Evolutionary conservation across 1,139 yeast species (phyloP).

Genomic region (Oligophagozyma castellii): DNA sequence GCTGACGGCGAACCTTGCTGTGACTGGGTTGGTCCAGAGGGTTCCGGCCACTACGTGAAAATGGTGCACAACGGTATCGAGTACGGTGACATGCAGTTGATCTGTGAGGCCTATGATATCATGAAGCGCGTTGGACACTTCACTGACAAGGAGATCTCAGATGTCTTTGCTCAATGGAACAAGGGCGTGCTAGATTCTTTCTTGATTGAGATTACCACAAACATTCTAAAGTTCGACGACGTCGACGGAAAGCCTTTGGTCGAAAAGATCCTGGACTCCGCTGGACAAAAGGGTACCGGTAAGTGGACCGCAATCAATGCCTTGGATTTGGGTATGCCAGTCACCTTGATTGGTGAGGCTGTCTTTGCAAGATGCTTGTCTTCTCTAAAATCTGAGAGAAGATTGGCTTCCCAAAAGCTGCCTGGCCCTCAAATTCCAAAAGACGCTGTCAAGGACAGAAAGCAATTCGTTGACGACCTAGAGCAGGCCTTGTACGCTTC

Average conservation of each 20-base stretch:
- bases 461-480: constrained; percentile 78
- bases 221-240: constrained; percentile 78
- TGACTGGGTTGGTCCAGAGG: constrained; percentile 99
- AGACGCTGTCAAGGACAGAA: constrained; percentile 56
- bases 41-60: constrained; percentile 98
- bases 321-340: constrained; percentile 95
- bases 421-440: constrained; percentile 60
- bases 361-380: constrained; percentile 95
- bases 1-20: constrained; percentile 98
- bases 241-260: constrained; percentile 84
- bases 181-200: constrained; percentile 95
- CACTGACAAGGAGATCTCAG: constrained; percentile 84
- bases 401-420: constrained; percentile 63
- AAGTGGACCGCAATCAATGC: constrained; percentile 99
- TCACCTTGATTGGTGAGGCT: constrained; percentile 96
- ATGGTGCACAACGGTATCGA: constrained; percentile 99
- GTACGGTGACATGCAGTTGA: constrained; percentile 99
- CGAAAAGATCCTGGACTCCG: constrained; percentile 91
- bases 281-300: constrained; percentile 99
- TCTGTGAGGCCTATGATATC: constrained; percentile 93
- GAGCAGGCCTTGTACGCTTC: constrained; percentile 99
- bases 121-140: constrained; percentile 91
- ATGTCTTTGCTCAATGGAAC: constrained; percentile 89
- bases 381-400: constrained; percentile 84
- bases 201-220: constrained; percentile 94